Percentiles rank a stretch among this genome's conserved stretches.
Conservation (phyloP, 177 flowering plant genomes). For the Vitis hybrid region DNA sequence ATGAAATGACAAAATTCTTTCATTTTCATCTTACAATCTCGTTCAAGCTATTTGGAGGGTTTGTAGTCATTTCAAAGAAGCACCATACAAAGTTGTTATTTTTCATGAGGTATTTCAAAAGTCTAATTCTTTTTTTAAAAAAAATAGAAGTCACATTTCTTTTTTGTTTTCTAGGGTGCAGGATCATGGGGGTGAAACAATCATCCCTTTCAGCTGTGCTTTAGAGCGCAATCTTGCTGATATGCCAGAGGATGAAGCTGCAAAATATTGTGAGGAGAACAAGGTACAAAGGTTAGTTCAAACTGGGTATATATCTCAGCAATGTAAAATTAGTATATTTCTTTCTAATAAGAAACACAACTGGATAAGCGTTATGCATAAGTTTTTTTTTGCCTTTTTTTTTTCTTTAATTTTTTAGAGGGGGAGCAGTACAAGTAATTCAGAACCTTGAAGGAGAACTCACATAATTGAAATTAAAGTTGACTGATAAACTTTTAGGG, state of each 20-base stretch:
- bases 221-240: conserved; percentile 89
- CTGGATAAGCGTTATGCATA: not conserved
- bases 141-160: conserved; percentile 6
- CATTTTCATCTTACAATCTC: too few relatives aligned
- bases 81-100: not conserved
- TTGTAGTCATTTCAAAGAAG: too few relatives aligned
- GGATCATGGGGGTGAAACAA: conserved; percentile 91
- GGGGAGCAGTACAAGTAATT: not conserved
- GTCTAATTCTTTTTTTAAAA: not conserved
- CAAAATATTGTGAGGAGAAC: conserved; percentile 93
- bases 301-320: not conserved
- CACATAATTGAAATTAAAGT: too few relatives aligned
- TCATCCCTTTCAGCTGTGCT: conserved; percentile 87
- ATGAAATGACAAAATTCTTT: too few relatives aligned
- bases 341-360: not conserved
- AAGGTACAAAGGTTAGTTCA: conserved; percentile 79
- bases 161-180: conserved; percentile 71
- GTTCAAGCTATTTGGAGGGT: too few relatives aligned
- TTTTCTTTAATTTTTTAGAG: not conserved
- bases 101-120: not conserved
- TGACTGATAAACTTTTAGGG: too few relatives aligned
- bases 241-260: conserved; percentile 83
- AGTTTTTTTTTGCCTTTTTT: too few relatives aligned
- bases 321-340: not conserved
- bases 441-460: too few relatives aligned